A percentile compares a stretch with the other conserved stretches of the same genome.
These are phyloP conservation scores for Rosa hybrid DNA, from an alignment of 331 rosid species.

Conservation along the genomic window DNA sequence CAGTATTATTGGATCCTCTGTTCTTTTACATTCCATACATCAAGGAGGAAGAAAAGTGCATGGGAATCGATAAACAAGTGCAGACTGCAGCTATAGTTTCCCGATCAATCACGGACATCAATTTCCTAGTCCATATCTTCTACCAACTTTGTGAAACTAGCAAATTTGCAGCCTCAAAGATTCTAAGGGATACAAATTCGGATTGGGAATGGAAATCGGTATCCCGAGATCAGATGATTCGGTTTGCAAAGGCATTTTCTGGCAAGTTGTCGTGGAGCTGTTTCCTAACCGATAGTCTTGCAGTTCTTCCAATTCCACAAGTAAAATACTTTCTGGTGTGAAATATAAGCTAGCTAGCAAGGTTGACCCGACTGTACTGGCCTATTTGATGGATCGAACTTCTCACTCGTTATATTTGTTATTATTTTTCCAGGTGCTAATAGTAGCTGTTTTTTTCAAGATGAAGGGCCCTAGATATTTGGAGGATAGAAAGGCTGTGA, in stretches of 20 bases:
- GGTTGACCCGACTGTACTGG: too few species aligned
- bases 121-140: background rate
- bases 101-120: conserved; percentile 4
- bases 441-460: background rate
- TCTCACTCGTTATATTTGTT: background rate
- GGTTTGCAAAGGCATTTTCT: too few species aligned
- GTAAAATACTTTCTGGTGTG: background rate
- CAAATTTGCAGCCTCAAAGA: background rate
- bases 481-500: background rate
- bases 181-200: too few species aligned
- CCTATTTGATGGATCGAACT: too few species aligned
- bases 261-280: background rate
- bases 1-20: conserved; percentile 13
- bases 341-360: background rate
- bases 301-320: background rate
- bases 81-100: background rate
- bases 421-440: background rate
- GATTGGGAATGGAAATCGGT: too few species aligned
- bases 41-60: background rate
- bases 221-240: too few species aligned
- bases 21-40: conserved; percentile 19
- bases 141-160: background rate
- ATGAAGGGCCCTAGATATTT: background rate
- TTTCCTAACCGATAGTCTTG: background rate
- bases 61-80: background rate